Evolutionary conservation across 169 alveolate genomes (phyloP).

Genomic region (Cryptosporidium bovis): DNA sequence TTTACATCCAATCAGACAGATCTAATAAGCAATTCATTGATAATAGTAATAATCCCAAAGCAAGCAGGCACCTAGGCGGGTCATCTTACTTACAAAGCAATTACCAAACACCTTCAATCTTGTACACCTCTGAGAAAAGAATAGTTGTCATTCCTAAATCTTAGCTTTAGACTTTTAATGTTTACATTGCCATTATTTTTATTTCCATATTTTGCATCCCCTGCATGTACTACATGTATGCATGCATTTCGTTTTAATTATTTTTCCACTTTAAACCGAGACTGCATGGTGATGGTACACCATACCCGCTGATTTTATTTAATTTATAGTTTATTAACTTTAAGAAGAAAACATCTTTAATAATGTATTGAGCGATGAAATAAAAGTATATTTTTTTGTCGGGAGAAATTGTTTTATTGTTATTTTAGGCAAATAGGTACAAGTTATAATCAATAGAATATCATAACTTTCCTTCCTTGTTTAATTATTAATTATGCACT

Average conservation of each 20-base stretch:
- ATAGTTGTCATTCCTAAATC: conserved; percentile 38
- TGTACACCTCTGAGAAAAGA: conserved; percentile 59
- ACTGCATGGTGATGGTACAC: not conserved
- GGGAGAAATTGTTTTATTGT: no score
- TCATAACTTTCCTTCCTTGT: no score
- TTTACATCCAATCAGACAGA: conserved; percentile 44
- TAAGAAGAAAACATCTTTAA: no score
- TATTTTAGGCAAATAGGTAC: no score
- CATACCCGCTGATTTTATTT: not conserved
- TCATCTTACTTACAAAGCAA: not conserved
- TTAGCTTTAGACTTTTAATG: not conserved
- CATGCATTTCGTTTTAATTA: not conserved
- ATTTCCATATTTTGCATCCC: not conserved
- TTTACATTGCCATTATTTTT: not conserved
- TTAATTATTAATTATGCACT: no score
- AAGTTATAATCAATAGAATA: no score
- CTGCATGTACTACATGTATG: not conserved
- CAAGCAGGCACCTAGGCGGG: not conserved
- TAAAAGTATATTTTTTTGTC: no score
- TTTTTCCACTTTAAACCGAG: conserved; percentile 3
- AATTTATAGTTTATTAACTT: no score
- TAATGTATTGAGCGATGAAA: no score
- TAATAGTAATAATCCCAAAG: not conserved
- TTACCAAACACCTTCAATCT: conserved; percentile 1
- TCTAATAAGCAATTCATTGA: conserved; percentile 38